phyloP scores from a whole-genome alignment of 1,139 yeast species.

The Diutina sp. region DNA sequence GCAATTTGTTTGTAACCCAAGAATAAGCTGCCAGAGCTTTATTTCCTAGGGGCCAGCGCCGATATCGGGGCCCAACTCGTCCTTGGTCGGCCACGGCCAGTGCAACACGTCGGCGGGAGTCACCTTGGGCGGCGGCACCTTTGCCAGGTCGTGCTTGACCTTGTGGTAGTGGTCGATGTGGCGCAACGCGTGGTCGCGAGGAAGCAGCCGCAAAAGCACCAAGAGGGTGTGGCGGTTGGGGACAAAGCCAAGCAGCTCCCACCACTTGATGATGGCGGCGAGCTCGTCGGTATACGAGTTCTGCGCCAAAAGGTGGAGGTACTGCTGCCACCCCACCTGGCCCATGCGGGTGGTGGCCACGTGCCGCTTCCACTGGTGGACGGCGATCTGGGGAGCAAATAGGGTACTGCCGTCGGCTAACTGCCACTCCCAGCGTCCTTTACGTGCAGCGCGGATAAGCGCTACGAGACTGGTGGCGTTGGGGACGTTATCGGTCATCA shows the following conservation, averaged over 20 bases:
- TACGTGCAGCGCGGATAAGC: conserved; percentile 25
- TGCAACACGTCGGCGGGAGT: not conserved
- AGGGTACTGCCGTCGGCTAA: conserved; percentile 14
- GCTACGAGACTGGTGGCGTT: conserved; percentile 29
- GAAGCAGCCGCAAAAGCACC: conserved; percentile 25
- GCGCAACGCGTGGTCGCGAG: conserved; percentile 23
- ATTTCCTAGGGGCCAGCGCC: not conserved
- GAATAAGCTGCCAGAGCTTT: not conserved
- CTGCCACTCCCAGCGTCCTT: conserved; percentile 11
- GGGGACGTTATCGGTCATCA: conserved; percentile 18
- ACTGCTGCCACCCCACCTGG: conserved; percentile 34
- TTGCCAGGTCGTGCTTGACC: not conserved
- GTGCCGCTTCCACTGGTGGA: conserved; percentile 37
- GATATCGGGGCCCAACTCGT: not conserved
- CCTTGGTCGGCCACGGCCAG: conserved; percentile 2
- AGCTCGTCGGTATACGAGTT: conserved; percentile 39
- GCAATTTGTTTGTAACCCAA: not conserved
- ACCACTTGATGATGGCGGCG: conserved; percentile 39
- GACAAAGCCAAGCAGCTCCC: conserved; percentile 38
- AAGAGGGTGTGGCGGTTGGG: conserved; percentile 31
- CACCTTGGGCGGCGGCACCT: not conserved
- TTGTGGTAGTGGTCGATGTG: conserved; percentile 25
- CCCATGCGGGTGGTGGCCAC: conserved; percentile 24
- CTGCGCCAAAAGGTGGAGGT: conserved; percentile 35
- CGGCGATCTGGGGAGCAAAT: conserved; percentile 49